phyloP scores from a whole-genome alignment of 2,329 filamentous ascomycete species.

The Diaporthe sp. region DNA sequence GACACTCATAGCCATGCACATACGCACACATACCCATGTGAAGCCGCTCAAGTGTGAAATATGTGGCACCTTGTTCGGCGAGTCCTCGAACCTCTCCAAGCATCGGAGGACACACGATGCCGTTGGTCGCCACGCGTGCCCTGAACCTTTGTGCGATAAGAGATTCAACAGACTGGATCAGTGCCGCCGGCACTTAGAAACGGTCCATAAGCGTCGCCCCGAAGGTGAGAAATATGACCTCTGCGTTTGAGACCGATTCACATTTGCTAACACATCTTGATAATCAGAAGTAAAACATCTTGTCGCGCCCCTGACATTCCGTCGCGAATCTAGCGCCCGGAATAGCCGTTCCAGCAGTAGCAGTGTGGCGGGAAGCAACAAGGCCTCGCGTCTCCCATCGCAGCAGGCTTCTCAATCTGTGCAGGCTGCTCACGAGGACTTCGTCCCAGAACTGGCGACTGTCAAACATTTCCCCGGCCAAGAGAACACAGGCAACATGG shows the following conservation, averaged over 20 bases:
- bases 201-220: slow-evolving; percentile 28
- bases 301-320: not conserved
- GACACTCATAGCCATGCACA: slow-evolving; percentile 71
- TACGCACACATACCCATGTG: slow-evolving; percentile 74
- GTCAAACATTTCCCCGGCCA: not conserved
- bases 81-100: slow-evolving; percentile 77
- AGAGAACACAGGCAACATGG: slow-evolving; percentile 1
- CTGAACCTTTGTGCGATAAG: slow-evolving; percentile 60
- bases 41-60: slow-evolving; percentile 73
- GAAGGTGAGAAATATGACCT: slow-evolving; percentile 45
- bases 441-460: not conserved
- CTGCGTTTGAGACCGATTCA: not conserved
- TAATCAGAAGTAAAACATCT: slow-evolving; percentile 1
- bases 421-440: not conserved
- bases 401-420: not conserved
- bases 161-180: slow-evolving; percentile 74
- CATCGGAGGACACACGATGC: slow-evolving; percentile 73
- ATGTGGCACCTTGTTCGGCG: slow-evolving; percentile 72
- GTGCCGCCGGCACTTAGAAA: slow-evolving; percentile 67
- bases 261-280: not conserved
- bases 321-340: slow-evolving; percentile 16
- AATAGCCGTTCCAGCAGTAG: slow-evolving; percentile 11
- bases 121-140: slow-evolving; percentile 65
- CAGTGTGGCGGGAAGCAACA: slow-evolving; percentile 14
- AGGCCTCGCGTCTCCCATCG: not conserved